Conservation (phyloP, 495 filamentous ascomycete genomes). For the Tuber microsphaerosporum region DNA sequence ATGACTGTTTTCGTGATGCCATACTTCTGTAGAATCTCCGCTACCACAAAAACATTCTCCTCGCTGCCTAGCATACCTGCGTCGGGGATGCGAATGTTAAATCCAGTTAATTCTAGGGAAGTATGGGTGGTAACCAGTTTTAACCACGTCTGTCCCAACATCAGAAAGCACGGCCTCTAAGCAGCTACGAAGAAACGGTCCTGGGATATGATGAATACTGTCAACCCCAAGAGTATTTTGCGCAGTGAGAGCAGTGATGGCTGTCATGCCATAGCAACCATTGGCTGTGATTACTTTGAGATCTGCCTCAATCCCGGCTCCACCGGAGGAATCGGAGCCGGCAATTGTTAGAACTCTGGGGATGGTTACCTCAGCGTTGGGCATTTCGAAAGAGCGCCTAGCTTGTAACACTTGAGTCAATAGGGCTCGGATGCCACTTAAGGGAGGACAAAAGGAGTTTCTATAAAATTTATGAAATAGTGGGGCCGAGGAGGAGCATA, state of each 20-base stretch:
- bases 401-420: background rate
- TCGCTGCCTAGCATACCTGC: constrained; percentile 85
- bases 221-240: constrained; percentile 85
- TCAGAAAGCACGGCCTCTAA: constrained; percentile 77
- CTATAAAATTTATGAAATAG: background rate
- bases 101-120: background rate
- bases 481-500: background rate
- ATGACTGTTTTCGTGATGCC: constrained; percentile 60
- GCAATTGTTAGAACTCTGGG: constrained; percentile 67
- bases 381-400: constrained; percentile 1
- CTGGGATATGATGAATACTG: constrained; percentile 71
- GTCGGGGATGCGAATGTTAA: background rate
- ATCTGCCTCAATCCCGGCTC: constrained; percentile 93
- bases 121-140: constrained; percentile 59
- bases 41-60: constrained; percentile 67
- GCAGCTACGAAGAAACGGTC: constrained; percentile 71
- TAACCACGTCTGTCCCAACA: constrained; percentile 82
- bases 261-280: constrained; percentile 89
- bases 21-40: constrained; percentile 57
- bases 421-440: background rate
- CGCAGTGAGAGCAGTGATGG: constrained; percentile 89
- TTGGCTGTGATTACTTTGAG: constrained; percentile 90
- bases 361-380: background rate
- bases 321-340: constrained; percentile 78
- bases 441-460: background rate